phyloP scores from a whole-genome alignment of 495 filamentous ascomycete genomes.

The Penicillium herquei region DNA sequence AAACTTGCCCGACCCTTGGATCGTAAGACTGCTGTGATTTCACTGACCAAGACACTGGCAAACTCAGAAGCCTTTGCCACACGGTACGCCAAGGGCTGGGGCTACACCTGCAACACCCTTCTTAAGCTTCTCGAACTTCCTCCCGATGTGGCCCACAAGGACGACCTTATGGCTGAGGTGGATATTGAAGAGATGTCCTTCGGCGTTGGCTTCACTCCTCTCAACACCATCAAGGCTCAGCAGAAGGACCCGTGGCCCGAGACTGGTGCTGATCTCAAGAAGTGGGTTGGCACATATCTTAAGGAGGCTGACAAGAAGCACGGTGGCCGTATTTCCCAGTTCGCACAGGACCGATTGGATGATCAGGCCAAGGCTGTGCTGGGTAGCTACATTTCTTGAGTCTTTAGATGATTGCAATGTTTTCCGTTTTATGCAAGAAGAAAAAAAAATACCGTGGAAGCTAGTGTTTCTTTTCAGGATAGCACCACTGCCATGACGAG shows the following conservation, averaged over 20 bases:
- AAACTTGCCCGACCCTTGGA: constrained; percentile 83
- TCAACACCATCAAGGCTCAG: constrained; percentile 78
- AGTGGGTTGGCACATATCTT: constrained; percentile 74
- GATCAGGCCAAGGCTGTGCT: constrained; percentile 55
- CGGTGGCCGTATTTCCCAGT: constrained; percentile 52
- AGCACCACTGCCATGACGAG: constrained; percentile 5
- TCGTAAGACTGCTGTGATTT: constrained; percentile 90
- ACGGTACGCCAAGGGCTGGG: constrained; percentile 77
- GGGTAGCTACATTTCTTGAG: constrained; percentile 53
- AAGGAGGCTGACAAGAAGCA: constrained; percentile 58
- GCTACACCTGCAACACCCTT: constrained; percentile 77
- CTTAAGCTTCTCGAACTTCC: constrained; percentile 86
- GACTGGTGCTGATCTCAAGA: constrained; percentile 68
- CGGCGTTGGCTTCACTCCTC: constrained; percentile 85
- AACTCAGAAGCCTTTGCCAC: constrained; percentile 77
- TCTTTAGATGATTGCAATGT: background rate
- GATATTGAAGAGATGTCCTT: constrained; percentile 95
- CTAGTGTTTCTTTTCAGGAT: background rate
- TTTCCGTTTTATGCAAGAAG: background rate
- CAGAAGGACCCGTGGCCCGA: constrained; percentile 77
- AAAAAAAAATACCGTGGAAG: background rate
- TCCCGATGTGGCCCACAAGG: constrained; percentile 66
- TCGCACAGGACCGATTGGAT: constrained; percentile 58
- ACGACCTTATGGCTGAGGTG: constrained; percentile 75
- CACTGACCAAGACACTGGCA: constrained; percentile 83